Percentiles rank a stretch among this genome's conserved stretches.
Conservation (phyloP, 345 rosid species). For the Excoecaria cochinchinensis region DNA sequence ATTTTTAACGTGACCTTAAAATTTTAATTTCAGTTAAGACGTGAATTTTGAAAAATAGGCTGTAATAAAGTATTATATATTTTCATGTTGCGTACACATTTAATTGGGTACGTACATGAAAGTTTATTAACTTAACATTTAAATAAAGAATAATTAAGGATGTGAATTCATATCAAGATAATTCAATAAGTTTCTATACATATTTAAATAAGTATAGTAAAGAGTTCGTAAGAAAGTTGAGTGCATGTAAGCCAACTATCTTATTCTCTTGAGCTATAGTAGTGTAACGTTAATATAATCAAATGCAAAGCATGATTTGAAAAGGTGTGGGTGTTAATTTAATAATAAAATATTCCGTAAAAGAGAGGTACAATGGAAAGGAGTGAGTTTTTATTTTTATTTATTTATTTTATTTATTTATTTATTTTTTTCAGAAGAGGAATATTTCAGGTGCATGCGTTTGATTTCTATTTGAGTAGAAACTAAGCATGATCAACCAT, state of each 20-base stretch:
- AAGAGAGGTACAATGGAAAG: constrained; percentile 35
- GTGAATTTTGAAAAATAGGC: too few relatives aligned
- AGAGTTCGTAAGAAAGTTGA: background rate
- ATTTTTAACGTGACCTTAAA: too few relatives aligned
- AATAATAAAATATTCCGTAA: constrained; percentile 15
- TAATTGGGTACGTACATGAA: too few relatives aligned
- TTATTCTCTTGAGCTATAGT: constrained; percentile 22
- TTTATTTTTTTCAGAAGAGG: constrained; percentile 5
- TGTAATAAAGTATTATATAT: too few relatives aligned
- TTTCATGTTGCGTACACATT: too few relatives aligned
- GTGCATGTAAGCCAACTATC: constrained; percentile 39
- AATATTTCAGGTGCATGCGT: constrained; percentile 55
- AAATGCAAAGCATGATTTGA: constrained; percentile 32
- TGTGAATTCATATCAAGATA: too few relatives aligned
- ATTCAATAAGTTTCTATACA: too few relatives aligned
- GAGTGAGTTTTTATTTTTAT: constrained; percentile 20
- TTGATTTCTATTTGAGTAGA: constrained; percentile 44
- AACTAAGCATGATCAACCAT: constrained; percentile 62
- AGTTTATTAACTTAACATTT: too few relatives aligned
- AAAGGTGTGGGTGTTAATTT: constrained; percentile 21
- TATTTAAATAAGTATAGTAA: background rate
- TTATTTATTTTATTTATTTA: too few relatives aligned
- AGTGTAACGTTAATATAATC: background rate
- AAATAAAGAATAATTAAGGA: too few relatives aligned
- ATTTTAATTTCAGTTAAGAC: too few relatives aligned